Evolutionary conservation across 768 basidiomycete genomes (phyloP).

Genomic region (Polyporus arcularius): DNA sequence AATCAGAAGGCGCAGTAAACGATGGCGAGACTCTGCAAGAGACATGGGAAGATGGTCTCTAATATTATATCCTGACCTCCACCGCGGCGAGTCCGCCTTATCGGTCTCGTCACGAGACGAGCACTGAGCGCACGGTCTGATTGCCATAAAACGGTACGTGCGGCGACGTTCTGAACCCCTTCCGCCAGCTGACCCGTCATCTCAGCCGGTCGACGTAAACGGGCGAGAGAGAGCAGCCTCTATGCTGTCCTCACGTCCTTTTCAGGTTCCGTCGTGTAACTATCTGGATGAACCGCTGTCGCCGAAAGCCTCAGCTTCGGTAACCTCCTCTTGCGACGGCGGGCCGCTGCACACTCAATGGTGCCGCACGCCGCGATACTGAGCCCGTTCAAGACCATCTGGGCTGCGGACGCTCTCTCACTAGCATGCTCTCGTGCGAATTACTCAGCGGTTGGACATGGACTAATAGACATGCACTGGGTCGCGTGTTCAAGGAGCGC

Average conservation of each 20-base stretch:
- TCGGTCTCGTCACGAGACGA: slow-evolving; percentile 7
- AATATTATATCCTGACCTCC: slow-evolving; percentile 3
- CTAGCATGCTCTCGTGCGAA: slow-evolving; percentile 9
- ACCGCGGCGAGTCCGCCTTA: not conserved
- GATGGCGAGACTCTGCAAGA: not conserved
- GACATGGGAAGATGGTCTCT: slow-evolving; percentile 12
- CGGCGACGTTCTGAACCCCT: slow-evolving; percentile 5
- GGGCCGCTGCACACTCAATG: not conserved
- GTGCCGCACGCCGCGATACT: not conserved
- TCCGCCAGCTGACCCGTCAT: slow-evolving; percentile 11
- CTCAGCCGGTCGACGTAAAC: not conserved
- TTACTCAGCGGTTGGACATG: not conserved
- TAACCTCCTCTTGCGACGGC: not conserved
- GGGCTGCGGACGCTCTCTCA: slow-evolving; percentile 7
- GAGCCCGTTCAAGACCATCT: not conserved
- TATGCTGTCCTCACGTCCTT: not conserved
- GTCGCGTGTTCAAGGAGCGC: slow-evolving; percentile 10
- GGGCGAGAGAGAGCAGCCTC: not conserved
- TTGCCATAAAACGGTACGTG: slow-evolving; percentile 5
- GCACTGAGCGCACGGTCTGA: slow-evolving; percentile 1
- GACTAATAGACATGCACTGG: slow-evolving; percentile 18
- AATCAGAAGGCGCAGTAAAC: not conserved
- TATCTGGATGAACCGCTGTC: not conserved
- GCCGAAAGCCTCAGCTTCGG: not conserved
- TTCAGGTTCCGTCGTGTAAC: not conserved